These are phyloP conservation scores for Camellia sinensis DNA, from an alignment of 148 eudicot species.

Conservation along the genomic window DNA sequence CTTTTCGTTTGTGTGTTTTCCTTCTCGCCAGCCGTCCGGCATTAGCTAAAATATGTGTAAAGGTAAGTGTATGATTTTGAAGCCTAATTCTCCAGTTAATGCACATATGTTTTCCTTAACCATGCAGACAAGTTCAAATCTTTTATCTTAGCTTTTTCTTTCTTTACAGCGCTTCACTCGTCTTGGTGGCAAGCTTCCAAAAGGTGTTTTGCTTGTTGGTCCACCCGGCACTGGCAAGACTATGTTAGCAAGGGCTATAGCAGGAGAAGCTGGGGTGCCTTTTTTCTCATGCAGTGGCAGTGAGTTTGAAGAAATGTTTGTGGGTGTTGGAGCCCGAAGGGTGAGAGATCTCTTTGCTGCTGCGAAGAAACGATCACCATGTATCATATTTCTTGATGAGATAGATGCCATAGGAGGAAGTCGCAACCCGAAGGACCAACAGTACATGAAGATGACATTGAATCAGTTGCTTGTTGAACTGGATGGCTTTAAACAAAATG, in stretches of 20 bases:
- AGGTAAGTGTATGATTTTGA: background rate
- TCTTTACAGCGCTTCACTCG: constrained; percentile 83
- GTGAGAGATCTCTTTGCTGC: constrained; percentile 97
- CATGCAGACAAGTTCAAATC: background rate
- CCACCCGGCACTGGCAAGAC: constrained; percentile 99
- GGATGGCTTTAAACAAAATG: constrained; percentile 96
- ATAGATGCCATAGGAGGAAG: constrained; percentile 98
- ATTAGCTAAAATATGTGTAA: background rate
- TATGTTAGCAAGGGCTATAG: constrained; percentile 98
- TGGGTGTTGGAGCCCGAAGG: constrained; percentile 97
- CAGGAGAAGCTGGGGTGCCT: constrained; percentile 99
- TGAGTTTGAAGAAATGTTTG: constrained; percentile 99
- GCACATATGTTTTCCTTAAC: background rate
- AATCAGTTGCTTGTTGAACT: constrained; percentile 96
- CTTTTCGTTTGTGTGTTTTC: too few species aligned
- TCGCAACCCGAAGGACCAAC: constrained; percentile 99
- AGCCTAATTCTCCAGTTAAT: background rate
- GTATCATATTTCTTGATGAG: constrained; percentile 93
- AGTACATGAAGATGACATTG: constrained; percentile 97
- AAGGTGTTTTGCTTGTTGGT: constrained; percentile 96
- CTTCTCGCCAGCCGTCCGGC: too few species aligned
- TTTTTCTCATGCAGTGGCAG: constrained; percentile 99
- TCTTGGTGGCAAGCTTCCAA: constrained; percentile 98
- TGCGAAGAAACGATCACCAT: constrained; percentile 91
- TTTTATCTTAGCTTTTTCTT: constrained; percentile 17